Base-by-base conservation (phyloP, 202 grass and related monocot species). In the Saccharum hybrid region DNA sequence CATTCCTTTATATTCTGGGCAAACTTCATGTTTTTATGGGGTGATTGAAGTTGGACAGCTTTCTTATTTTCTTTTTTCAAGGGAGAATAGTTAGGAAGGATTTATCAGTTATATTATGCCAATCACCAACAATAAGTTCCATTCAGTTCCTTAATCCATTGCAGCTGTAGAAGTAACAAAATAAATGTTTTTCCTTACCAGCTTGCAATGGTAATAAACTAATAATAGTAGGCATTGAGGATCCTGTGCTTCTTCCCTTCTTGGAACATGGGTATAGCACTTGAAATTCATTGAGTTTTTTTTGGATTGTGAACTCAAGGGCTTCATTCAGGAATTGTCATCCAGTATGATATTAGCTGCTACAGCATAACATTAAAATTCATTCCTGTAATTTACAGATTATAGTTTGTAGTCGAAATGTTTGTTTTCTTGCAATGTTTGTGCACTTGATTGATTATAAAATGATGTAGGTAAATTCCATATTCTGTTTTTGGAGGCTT, bases 1-100 rank as follows among this genome's bases (percentile, higher is more conserved):
- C 26, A 42, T 75, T 69, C 67, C 67, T 45, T 83, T 21, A n/a
- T 84, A 68, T 75, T 14, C 16, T 64, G 52, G 14, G 2, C 76
- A 84, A 80, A 16, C 18, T 71, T 48, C 38, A 36, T 54, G 42
- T 40, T 70, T 41, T 23, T 10, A 48, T 73, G 6, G 43, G 6
- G 13, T 39, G 14, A 37, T 56, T 75, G 18, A 42, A 28, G 48
- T 15, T 48, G 46, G 15, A 9, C 39, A 14, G 33, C 11, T 62
- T 59, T 3, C n/a, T 22, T 57, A 16, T 4, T 34, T 49, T 79
- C 1, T 67, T 46, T 62, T 68, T 26, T 2, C 37, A 34, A 28
- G 21, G 34, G 8, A 16, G 38, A 49, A 54, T 60, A 26, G 63
- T 76, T 37, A 9, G 36, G 3, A 65, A 71, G 42, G 63, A 42